Evolutionary conservation across 225 moss, liverwort and hornwort genomes (phyloP).

Genomic region (Takakia lepidozioides): DNA sequence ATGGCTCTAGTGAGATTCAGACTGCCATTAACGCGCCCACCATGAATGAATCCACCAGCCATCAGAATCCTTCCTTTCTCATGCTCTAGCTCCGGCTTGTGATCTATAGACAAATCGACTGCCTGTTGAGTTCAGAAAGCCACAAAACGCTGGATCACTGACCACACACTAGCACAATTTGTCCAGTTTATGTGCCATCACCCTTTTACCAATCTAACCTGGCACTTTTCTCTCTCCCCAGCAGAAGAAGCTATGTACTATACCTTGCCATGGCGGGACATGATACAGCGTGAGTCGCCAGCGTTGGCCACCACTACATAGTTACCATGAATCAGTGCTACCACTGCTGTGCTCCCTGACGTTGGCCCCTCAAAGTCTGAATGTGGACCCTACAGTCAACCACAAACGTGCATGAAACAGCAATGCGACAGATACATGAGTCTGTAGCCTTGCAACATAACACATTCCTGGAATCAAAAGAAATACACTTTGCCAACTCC

Average conservation of each 20-base stretch:
- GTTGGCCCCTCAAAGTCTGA: slow-evolving; percentile 37
- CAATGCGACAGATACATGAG: no score
- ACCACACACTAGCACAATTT: no score
- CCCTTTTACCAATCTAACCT: no score
- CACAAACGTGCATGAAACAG: slow-evolving; percentile 40
- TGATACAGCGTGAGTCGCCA: slow-evolving; percentile 57
- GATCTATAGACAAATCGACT: slow-evolving; percentile 42
- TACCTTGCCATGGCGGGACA: slow-evolving; percentile 54
- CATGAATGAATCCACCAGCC: slow-evolving; percentile 41
- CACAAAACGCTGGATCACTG: no score
- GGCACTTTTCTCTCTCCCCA: background rate
- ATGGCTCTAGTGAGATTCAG: slow-evolving; percentile 60
- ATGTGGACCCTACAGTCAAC: slow-evolving; percentile 46
- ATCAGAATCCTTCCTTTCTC: slow-evolving; percentile 30
- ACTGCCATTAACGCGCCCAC: slow-evolving; percentile 51
- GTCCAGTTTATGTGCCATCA: no score
- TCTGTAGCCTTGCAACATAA: no score
- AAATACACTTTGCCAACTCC: background rate
- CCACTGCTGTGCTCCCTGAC: slow-evolving; percentile 59
- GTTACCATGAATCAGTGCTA: slow-evolving; percentile 35
- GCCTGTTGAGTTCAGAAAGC: slow-evolving; percentile 31
- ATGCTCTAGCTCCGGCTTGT: slow-evolving; percentile 44
- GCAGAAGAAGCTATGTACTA: background rate
- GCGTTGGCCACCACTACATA: slow-evolving; percentile 52
- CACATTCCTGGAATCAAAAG: slow-evolving; percentile 6